Evolutionary conservation across 2,329 filamentous ascomycete genomes (phyloP), one percentile per base, ranked within the genome.

Genomic region (Microascus cirrosus): DNA sequence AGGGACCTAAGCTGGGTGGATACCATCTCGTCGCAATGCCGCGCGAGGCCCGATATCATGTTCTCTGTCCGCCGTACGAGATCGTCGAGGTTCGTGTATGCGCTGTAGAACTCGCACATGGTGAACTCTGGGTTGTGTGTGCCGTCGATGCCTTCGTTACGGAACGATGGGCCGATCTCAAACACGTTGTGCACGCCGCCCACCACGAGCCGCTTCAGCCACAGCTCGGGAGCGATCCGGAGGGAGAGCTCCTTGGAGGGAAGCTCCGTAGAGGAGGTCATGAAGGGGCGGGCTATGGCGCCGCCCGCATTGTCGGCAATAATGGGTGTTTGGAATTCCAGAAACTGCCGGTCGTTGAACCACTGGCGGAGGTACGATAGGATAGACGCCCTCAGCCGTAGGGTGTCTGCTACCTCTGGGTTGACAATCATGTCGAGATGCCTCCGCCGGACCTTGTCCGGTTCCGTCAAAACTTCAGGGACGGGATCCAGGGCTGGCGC

Each of bases 91-190:
- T 86, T 88, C 60, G 87, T 84, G 66, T 92, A 95, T 2, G 92
- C 86, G 61, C 88, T 86, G 72, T 99, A 99, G 73, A 96, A 97
- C 73, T 99, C 94, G 76, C 93, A 97, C 60, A 90, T 97, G 52
- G 89, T 94, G 73, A 97, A 99, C 68, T 99, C 94, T 0, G 94
- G 93, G 67, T 99, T 99, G 69, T 99, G 94, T 0, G 90, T 96
- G 34, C 81, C 82, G 69, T 96, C 92, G 39, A 96, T 74, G 70
- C 90, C 90, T 74, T 99, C 94, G 68, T 99, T 99, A 51, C 94
- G 84, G 71, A 99, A 99, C 13, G 85, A 85, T 3, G 90, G 87
- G 0, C 94, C 94, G 62, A 99, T 92, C 72, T 99, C 94, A 67
- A 95, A 99, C 28, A 99, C 84, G 61, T 80, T 85, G 65, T 95